Conservation (phyloP, 495 filamentous ascomycete species). For the Penicillium longicatenatum region DNA sequence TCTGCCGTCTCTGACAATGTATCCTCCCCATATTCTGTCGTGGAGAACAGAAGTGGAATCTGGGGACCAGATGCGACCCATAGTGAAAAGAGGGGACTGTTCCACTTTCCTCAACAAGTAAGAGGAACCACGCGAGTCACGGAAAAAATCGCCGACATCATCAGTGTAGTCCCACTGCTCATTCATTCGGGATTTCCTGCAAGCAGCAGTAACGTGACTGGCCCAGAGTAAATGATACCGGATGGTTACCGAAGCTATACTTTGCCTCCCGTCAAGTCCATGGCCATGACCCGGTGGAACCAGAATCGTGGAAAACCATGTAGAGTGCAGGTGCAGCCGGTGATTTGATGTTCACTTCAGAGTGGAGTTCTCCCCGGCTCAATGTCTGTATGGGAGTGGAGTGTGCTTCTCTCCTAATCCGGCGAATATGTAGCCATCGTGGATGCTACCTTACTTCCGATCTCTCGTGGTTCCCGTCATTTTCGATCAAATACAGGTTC, state of each 20-base stretch:
- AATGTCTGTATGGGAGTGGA: constrained; percentile 7
- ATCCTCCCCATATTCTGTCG: not conserved
- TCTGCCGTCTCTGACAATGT: too few species aligned
- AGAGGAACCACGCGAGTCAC: constrained; percentile 14
- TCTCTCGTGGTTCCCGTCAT: constrained; percentile 9
- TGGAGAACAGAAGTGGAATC: not conserved
- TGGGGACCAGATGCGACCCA: not conserved
- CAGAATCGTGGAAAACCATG: constrained; percentile 9
- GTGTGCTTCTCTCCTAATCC: constrained; percentile 18
- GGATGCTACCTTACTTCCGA: constrained; percentile 19
- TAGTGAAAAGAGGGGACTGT: not conserved
- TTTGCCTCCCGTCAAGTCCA: not conserved
- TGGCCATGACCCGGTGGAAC: constrained; percentile 14
- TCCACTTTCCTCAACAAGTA: constrained; percentile 1
- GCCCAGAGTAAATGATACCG: constrained; percentile 9
- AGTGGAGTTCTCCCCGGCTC: constrained; percentile 3
- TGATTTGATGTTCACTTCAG: constrained; percentile 6
- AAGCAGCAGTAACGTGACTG: constrained; percentile 10
- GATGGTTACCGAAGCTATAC: constrained; percentile 8
- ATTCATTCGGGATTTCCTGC: constrained; percentile 8
- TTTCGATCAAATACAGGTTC: constrained; percentile 6
- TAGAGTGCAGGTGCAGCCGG: not conserved
- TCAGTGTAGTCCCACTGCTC: constrained; percentile 10
- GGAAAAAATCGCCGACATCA: constrained; percentile 8
- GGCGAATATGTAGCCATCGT: constrained; percentile 15